These are phyloP conservation scores for Pseudoscleropodium purum DNA, from an alignment of 225 moss, liverwort and hornwort species.

Conservation along the genomic window DNA sequence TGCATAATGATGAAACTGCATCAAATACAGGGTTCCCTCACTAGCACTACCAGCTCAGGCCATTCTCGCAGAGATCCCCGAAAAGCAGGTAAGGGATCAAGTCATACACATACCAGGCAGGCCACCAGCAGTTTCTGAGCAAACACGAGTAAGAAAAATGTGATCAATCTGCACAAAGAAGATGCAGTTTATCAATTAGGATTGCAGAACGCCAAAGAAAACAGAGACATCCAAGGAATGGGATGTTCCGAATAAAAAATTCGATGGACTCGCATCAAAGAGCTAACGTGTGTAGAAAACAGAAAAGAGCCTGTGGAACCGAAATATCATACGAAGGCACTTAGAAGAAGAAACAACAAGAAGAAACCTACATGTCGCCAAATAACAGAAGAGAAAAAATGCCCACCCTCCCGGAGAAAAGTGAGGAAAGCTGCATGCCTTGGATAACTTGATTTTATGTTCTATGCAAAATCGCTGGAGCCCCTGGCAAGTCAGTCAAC, in stretches of 20 bases:
- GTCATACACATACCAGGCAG: constrained; percentile 58
- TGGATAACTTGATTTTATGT: constrained; percentile 98
- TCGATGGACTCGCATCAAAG: background rate
- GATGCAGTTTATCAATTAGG: background rate
- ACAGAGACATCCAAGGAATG: background rate
- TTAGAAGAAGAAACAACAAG: background rate
- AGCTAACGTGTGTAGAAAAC: background rate
- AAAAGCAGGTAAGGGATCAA: background rate
- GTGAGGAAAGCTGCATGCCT: constrained; percentile 81
- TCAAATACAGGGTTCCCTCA: background rate
- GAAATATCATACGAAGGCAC: background rate
- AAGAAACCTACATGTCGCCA: background rate
- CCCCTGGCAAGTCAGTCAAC: constrained; percentile 37
- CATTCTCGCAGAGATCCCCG: background rate
- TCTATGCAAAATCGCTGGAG: constrained; percentile 98
- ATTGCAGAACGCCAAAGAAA: background rate
- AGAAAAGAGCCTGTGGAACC: background rate
- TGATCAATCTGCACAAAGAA: constrained; percentile 78
- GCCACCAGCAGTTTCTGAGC: constrained; percentile 95
- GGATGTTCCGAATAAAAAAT: background rate
- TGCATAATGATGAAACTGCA: background rate
- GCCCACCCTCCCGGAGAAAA: constrained; percentile 62
- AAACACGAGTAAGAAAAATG: constrained; percentile 91
- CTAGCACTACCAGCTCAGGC: background rate
- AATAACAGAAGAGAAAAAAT: constrained; percentile 28